Evolutionary conservation across 768 basidiomycete species (phyloP).

Genomic region (Tylopilus sp.): DNA sequence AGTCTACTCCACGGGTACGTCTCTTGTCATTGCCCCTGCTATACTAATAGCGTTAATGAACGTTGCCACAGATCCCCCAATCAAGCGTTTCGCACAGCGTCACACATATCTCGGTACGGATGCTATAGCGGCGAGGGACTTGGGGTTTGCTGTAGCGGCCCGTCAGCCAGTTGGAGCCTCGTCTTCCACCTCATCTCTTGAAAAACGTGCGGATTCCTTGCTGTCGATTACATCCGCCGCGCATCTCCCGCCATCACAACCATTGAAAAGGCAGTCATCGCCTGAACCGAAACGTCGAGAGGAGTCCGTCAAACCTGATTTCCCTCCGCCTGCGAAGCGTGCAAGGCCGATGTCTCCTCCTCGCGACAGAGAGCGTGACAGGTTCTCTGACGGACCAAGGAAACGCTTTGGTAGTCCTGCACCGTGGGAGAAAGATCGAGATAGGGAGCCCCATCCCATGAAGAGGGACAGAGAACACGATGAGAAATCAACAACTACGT

Average conservation of each 20-base stretch:
- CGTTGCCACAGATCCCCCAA: constrained; percentile 64
- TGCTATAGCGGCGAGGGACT: constrained; percentile 83
- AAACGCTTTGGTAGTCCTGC: constrained; percentile 40
- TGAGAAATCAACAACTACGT: constrained; percentile 46
- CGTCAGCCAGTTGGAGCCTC: constrained; percentile 23
- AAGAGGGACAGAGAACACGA: constrained; percentile 40
- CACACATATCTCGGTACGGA: constrained; percentile 73
- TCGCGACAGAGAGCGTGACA: constrained; percentile 48
- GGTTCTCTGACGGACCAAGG: constrained; percentile 36
- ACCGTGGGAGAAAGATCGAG: constrained; percentile 44
- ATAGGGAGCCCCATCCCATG: constrained; percentile 38
- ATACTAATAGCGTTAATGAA: neutral
- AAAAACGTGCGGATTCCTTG: constrained; percentile 36
- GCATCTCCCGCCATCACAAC: constrained; percentile 22
- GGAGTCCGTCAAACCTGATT: constrained; percentile 37
- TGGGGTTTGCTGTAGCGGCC: constrained; percentile 66
- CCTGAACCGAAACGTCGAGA: constrained; percentile 42
- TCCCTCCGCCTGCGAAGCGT: constrained; percentile 42
- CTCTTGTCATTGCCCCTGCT: neutral
- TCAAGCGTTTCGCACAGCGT: constrained; percentile 87
- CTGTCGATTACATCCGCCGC: constrained; percentile 31
- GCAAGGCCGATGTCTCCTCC: constrained; percentile 46
- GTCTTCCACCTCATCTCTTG: constrained; percentile 23
- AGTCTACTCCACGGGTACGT: constrained; percentile 77
- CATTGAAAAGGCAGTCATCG: constrained; percentile 30